Conservation (phyloP, 805 yeast species). For the Hanseniaspora occidentalis region DNA sequence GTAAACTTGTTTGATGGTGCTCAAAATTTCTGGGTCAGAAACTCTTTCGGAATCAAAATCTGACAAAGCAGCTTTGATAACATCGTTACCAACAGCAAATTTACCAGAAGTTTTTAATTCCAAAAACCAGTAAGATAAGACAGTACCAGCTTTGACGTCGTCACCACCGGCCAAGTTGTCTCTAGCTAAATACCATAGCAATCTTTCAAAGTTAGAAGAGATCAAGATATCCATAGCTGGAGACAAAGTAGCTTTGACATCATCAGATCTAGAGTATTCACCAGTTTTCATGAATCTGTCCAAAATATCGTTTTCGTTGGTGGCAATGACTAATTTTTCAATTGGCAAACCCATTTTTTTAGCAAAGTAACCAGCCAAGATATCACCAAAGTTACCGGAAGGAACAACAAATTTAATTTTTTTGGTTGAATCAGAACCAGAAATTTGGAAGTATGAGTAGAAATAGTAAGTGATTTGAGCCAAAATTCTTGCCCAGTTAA, state of each 20-base stretch:
- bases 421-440: conserved; percentile 26
- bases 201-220: conserved; percentile 91
- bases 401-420: conserved; percentile 85
- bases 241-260: conserved; percentile 78
- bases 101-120: conserved; percentile 66
- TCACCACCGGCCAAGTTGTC: conserved; percentile 38
- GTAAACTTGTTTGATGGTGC: conserved; percentile 64
- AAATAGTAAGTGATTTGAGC: conserved; percentile 97
- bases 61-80: conserved; percentile 50
- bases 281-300: conserved; percentile 87
- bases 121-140: conserved; percentile 63
- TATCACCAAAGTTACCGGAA: conserved; percentile 97
- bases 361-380: conserved; percentile 92
- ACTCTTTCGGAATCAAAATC: conserved; percentile 76
- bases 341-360: conserved; percentile 90
- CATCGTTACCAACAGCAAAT: conserved; percentile 54
- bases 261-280: conserved; percentile 59
- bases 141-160: conserved; percentile 53
- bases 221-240: conserved; percentile 99
- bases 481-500: conserved; percentile 97
- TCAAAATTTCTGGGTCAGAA: conserved; percentile 63
- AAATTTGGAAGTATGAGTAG: conserved; percentile 72
- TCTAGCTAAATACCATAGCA: conserved; percentile 86
- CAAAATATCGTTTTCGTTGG: conserved; percentile 90
- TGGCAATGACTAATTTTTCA: conserved; percentile 79